Evolutionary conservation across 345 rosid genomes (phyloP).

Genomic region (Lepidium sativum): DNA sequence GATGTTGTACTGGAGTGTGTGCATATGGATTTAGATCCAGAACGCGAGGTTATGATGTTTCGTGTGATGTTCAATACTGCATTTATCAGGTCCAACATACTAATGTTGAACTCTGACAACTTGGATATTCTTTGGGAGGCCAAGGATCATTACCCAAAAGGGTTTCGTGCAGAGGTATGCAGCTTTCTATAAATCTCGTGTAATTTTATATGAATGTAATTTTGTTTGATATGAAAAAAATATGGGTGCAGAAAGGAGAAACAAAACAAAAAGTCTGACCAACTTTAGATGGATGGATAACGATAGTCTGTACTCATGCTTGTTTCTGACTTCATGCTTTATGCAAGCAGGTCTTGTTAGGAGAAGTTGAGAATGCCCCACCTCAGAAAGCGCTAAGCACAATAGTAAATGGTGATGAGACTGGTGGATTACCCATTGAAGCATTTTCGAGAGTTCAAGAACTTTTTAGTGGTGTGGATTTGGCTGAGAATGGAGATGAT

Average conservation of each 20-base stretch:
- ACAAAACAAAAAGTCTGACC: neutral
- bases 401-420: slow-evolving; percentile 82
- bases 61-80: slow-evolving; percentile 96
- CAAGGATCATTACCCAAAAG: slow-evolving; percentile 88
- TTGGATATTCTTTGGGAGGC: slow-evolving; percentile 97
- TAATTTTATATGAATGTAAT: neutral
- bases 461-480: slow-evolving; percentile 82
- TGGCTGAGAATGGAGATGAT: slow-evolving; percentile 80
- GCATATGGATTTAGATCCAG: slow-evolving; percentile 85
- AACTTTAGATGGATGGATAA: neutral
- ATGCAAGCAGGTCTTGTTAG: slow-evolving; percentile 78
- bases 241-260: neutral
- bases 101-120: slow-evolving; percentile 88
- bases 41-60: slow-evolving; percentile 97
- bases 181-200: neutral
- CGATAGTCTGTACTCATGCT: neutral
- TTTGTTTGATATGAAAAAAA: slow-evolving; percentile 7
- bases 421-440: slow-evolving; percentile 96
- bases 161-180: slow-evolving; percentile 86
- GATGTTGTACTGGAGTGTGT: slow-evolving; percentile 96
- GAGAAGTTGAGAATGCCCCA: slow-evolving; percentile 62
- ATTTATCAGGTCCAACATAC: slow-evolving; percentile 93
- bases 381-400: slow-evolving; percentile 60
- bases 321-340: slow-evolving; percentile 17
- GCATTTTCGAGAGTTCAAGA: slow-evolving; percentile 97